Conservation (phyloP, 257 asterid species). For the Cinchona pubescens region DNA sequence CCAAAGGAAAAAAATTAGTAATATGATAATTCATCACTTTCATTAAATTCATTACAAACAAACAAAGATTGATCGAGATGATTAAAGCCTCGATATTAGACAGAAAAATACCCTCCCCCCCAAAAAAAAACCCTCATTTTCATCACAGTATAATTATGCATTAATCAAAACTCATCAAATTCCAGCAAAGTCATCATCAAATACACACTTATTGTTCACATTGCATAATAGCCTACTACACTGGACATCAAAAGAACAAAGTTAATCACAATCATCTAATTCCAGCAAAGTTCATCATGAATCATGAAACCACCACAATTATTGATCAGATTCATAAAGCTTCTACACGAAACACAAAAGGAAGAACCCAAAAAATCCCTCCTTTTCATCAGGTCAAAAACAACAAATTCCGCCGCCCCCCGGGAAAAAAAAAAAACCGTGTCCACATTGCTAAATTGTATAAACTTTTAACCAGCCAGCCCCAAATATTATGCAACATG, state of each 20-base stretch:
- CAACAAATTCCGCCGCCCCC: no score
- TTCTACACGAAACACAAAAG: not conserved
- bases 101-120: not conserved
- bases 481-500: conserved; percentile 4
- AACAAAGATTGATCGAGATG: not conserved
- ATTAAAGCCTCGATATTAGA: not conserved
- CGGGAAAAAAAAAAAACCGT: no score
- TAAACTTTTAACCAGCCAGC: conserved; percentile 5
- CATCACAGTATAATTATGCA: not conserved
- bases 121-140: not conserved
- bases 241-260: not conserved
- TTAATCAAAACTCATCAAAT: not conserved
- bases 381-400: not conserved
- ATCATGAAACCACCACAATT: not conserved
- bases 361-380: not conserved
- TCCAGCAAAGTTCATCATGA: not conserved
- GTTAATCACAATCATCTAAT: not conserved
- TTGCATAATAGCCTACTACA: not conserved
- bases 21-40: not conserved
- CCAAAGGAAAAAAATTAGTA: not conserved
- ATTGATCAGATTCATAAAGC: not conserved
- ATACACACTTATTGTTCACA: not conserved
- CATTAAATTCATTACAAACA: not conserved
- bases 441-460: not conserved
- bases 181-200: not conserved